Evolutionary conservation across 768 basidiomycete genomes (phyloP), one percentile per base, ranked within the genome.

Genomic region (Phanerochaete carnosa): DNA sequence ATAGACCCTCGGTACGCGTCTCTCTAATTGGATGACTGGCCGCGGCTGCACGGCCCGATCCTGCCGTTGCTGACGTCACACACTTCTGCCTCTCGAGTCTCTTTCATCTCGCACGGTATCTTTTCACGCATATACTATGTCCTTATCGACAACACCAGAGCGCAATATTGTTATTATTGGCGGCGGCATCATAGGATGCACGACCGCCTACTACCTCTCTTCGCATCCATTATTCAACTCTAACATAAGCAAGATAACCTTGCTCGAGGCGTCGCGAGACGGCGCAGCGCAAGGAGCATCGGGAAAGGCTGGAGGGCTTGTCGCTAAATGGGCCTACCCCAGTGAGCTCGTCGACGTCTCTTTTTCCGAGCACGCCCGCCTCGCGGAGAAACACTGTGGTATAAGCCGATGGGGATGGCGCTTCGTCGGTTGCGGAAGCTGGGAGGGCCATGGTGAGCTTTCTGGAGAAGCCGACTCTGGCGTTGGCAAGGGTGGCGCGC

Each of bases 251-350:
- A 77, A 71, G 28, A 75, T 90, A 45, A 89, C 85, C 16, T 75
- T 93, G 8, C 72, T 96, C 56, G 86, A 95, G 65, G 89, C 92
- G 56, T 91, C 89, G 0, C 75, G 70, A 6, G 68, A 80, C 49
- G 85, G 84, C 6, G 79, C 85, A 22, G 93, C 92, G 0, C 89
- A 90, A 62, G 93, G 90, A 0, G 88, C 90, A 0, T 90, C 87
- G 0, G 92, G 92, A 19, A 94, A 94, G 69, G 89, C 92, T 0
- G 92, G 91, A 4, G 92, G 91, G 0, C 82, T 96, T 13, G 81
- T 95, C 22, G 92, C 94, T 0, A 84, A 87, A 73, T 88, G 94
- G 93, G 94, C 92, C 53, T 88, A 88, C 66, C 87, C 87, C 0
- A 82, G 81, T 53, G 83, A 86, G 63, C 76, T 94, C 30, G 87